A percentile compares a stretch with the other conserved stretches of the same genome.
Evolutionary conservation across 306 rosid species (phyloP).

Genomic region (Citrullus colocynthis): DNA sequence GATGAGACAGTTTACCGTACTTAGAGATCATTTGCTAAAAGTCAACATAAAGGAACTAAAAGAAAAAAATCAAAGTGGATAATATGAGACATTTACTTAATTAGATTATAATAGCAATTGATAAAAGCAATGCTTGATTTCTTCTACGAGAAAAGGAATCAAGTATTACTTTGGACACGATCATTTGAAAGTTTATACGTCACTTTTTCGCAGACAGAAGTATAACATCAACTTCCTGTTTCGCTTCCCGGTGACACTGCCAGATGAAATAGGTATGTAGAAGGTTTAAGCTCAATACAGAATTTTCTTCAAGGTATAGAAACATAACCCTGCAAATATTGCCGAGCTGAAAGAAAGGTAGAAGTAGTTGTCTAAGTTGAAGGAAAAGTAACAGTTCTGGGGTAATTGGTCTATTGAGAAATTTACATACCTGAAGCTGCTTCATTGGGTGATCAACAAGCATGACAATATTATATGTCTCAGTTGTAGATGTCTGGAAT

Average conservation of each 20-base stretch:
- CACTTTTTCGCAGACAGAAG: neutral
- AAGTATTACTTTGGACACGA: neutral
- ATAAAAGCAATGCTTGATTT: neutral
- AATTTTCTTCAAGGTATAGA: neutral
- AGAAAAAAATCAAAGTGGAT: neutral
- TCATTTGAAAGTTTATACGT: neutral
- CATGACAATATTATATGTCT: too few relatives aligned
- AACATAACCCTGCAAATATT: neutral
- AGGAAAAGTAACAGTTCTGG: neutral
- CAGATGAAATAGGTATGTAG: neutral
- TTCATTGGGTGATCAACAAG: too few relatives aligned
- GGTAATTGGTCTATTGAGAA: neutral
- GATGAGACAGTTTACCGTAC: constrained; percentile 21
- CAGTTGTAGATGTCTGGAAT: neutral
- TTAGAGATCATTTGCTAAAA: neutral
- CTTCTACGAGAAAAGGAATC: neutral
- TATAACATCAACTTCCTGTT: neutral
- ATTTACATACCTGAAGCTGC: neutral
- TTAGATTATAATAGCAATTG: neutral
- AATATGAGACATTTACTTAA: neutral
- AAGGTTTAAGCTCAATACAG: neutral
- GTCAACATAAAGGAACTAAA: neutral
- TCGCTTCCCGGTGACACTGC: neutral
- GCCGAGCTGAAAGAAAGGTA: neutral
- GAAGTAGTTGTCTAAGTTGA: neutral